Base-by-base conservation (phyloP, 2,329 filamentous ascomycete species). In the Trichoderma brevicompactum region DNA sequence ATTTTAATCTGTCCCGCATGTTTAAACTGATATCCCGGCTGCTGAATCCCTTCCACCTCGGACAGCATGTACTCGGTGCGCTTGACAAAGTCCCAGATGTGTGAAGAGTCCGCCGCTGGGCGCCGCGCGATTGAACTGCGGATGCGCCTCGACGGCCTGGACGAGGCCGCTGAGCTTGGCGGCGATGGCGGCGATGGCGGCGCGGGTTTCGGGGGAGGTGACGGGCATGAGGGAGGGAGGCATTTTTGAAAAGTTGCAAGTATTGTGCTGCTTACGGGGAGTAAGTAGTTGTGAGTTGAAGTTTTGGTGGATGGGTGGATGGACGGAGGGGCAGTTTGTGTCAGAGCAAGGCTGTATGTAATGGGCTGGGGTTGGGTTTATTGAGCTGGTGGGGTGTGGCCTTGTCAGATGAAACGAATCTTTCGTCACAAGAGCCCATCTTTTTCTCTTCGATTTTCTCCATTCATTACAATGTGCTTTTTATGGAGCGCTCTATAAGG, bases 41-140 rank as follows among this genome's bases (percentile, higher is more conserved):
- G 71, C 17, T 72, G 70, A 60, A 79, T 75, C 48, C 77, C 78
- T 17, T 80, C 76, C 28, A 81, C 72, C 72, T 80, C 78, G 7
- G 72, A 73, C 68, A 79, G 74, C 72, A 80, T 79, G 67, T 80
- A 80, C 43, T 74, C 70, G n/a, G 77, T 78, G 41, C 78, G 75
- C 65, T 72, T 75, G 52, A 76, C 76, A 68, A 80, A 81, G 68
- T 80, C 78, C 77, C 77, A 81, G 38, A 79, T 68, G 68, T 78
- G 72, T n/a, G 62, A 71, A 77, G 46, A 81, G 74, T 15, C 74
- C 74, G 17, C 71, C 69, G 64, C 76, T 70, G 38, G 71, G 71
- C 9, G 68, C 65, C 6, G 69, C 32, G 38, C 70, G 70, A 12
- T 67, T 71, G 73, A 74, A 77, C 19, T 68, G 54, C 5, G 72